Base-by-base conservation (phyloP, 164 flowering plant species). In the Houttuynia cordata region DNA sequence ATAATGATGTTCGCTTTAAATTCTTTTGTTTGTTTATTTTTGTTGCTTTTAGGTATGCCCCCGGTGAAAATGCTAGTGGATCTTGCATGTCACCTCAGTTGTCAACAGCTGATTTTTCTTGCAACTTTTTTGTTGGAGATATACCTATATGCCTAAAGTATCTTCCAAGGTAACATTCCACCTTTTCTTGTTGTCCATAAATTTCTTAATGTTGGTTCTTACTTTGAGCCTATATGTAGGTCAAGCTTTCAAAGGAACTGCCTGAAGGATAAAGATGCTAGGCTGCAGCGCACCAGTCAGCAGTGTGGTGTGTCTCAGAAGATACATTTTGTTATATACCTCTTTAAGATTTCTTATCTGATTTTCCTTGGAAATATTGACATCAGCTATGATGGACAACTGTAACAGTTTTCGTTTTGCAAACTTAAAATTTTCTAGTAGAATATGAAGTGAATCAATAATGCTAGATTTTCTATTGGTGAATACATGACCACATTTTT, bases 181-280 rank as follows among this genome's bases (percentile, higher is more conserved):
- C 42, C 62, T 49, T 56, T 60, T 63, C n/a, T 24, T 50, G n/a
- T 50, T 4, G 10, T 5, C 4, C 25, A 23, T 49, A 22, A 8
- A 10, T 23, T 60, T 7, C 10, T 49, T 63, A 21, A 61, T 6
- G 19, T 24, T 37, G 54, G 40, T 47, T 55, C 25, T 53, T 53
- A 19, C 21, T 8, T 19, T 24, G 51, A 67, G 51, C 19, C 54
- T 52, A 47, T 55, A 23, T 76, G 65, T 82, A 89, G 98, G 56
- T 69, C 80, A 70, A 89, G 85, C 76, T 93, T 89, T 71, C 85
- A 79, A 70, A 90, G 91, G 49, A 93, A 93, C 62, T 93, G 97
- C 75, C 78, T 89, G 51, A 68, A 81, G 37, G 80, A 78, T 57
- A 81, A 56, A 73, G 82, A 79, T 66, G 40, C 71, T 56, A 84